These are phyloP conservation scores for Phyllosticta paracitricarpa DNA, from an alignment of 2,329 filamentous ascomycete species.

Conservation along the genomic window DNA sequence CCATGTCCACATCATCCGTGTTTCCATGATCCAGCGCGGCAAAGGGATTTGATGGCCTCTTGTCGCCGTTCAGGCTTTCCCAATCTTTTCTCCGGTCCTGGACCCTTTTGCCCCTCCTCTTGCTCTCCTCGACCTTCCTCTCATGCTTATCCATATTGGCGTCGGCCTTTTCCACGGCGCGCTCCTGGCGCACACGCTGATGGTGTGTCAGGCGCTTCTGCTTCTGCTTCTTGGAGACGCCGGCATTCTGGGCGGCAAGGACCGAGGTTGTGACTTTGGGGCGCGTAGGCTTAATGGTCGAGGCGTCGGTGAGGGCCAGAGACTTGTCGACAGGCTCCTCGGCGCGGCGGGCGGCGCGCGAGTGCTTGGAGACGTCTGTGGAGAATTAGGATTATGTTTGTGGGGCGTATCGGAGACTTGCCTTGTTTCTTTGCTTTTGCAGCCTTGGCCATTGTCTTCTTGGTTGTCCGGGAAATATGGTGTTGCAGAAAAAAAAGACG, in stretches of 20 bases:
- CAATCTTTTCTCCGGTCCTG: slow-evolving; percentile 37
- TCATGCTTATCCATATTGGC: slow-evolving; percentile 44
- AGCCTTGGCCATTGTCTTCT: slow-evolving; percentile 1
- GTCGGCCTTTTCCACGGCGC: slow-evolving; percentile 47
- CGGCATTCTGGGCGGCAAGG: slow-evolving; percentile 58
- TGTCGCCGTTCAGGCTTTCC: slow-evolving; percentile 27
- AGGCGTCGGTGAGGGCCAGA: slow-evolving; percentile 42
- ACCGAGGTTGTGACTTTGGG: slow-evolving; percentile 38
- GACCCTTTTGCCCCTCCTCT: slow-evolving; percentile 37
- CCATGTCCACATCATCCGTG: slow-evolving; percentile 13
- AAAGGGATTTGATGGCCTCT: background rate
- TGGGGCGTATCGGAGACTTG: background rate
- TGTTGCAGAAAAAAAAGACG: background rate
- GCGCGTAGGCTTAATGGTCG: slow-evolving; percentile 19
- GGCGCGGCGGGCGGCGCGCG: slow-evolving; percentile 63
- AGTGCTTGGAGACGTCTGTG: slow-evolving; percentile 56
- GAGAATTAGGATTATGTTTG: background rate
- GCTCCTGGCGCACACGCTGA: slow-evolving; percentile 45
- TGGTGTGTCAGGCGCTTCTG: slow-evolving; percentile 42
- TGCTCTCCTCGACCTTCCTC: slow-evolving; percentile 45
- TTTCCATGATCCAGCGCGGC: background rate
- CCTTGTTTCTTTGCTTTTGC: slow-evolving; percentile 4
- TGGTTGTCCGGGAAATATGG: background rate
- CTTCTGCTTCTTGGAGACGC: slow-evolving; percentile 59
- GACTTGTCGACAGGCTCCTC: slow-evolving; percentile 64